Percentiles rank a stretch among this genome's conserved stretches.
Conservation (phyloP, 2,329 filamentous ascomycete species). For the Arachnomyces sp. region DNA sequence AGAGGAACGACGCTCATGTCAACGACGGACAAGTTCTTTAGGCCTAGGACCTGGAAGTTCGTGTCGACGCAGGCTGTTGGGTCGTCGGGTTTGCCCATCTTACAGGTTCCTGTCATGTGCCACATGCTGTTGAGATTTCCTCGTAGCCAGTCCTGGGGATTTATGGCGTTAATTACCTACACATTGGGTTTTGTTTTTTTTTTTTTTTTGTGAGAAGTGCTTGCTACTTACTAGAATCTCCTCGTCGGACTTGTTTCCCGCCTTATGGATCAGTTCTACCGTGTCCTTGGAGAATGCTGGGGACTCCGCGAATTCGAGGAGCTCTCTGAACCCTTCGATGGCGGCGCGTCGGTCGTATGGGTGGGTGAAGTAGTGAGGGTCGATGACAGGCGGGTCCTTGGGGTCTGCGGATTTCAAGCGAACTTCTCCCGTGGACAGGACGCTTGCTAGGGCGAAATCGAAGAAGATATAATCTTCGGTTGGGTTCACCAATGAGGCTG, state of each 20-base stretch:
- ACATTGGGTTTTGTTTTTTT: no score
- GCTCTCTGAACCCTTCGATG: conserved; percentile 3
- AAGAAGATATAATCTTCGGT: neutral
- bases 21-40: conserved; percentile 7
- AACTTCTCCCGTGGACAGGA: conserved; percentile 9
- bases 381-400: conserved; percentile 4
- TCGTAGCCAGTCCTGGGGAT: conserved; percentile 1
- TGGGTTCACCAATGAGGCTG: no score
- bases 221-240: conserved; percentile 2
- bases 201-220: neutral
- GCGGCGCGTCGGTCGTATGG: conserved; percentile 8
- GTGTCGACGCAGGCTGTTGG: conserved; percentile 5
- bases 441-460: conserved; percentile 5
- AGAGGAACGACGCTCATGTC: conserved; percentile 9
- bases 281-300: neutral
- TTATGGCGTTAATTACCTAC: no score
- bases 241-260: conserved; percentile 3
- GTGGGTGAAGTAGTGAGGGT: conserved; percentile 8
- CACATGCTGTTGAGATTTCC: conserved; percentile 1
- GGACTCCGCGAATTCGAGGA: conserved; percentile 4
- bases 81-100: conserved; percentile 9
- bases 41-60: conserved; percentile 5
- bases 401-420: conserved; percentile 7
- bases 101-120: conserved; percentile 8
- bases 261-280: neutral